Conservation (phyloP, 768 basidiomycete genomes). For the Hortiboletus flavorubellus region DNA sequence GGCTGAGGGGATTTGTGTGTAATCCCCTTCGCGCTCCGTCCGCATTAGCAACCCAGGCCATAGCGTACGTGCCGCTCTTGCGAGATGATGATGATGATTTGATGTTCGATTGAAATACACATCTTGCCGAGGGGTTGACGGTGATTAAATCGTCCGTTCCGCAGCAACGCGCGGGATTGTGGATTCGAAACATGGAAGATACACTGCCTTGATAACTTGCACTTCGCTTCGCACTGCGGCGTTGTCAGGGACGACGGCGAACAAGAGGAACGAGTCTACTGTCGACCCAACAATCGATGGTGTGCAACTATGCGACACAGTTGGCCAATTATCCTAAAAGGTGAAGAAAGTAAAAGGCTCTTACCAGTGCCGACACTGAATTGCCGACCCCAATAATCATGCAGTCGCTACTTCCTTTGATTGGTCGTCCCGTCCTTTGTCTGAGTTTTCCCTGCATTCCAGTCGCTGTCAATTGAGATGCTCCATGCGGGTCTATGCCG, state of each 20-base stretch:
- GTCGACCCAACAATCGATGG: neutral
- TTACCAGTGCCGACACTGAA: neutral
- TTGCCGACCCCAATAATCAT: neutral
- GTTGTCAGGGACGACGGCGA: neutral
- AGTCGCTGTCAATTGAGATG: neutral
- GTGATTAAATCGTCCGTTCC: slow-evolving; percentile 7
- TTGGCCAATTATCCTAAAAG: neutral
- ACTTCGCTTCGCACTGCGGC: neutral
- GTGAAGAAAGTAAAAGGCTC: too few species aligned
- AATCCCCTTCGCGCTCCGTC: neutral
- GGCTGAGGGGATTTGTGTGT: slow-evolving; percentile 1
- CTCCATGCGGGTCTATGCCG: slow-evolving; percentile 1
- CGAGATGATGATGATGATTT: neutral
- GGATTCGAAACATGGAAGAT: slow-evolving; percentile 1
- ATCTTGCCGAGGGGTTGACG: neutral
- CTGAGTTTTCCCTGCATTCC: neutral
- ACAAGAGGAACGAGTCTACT: neutral
- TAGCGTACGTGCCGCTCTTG: neutral
- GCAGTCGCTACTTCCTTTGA: neutral
- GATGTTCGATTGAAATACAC: neutral
- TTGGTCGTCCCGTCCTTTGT: neutral
- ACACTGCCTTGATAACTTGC: neutral
- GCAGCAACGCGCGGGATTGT: neutral
- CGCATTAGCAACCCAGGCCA: too few species aligned
- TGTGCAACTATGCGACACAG: too few species aligned